Evolutionary conservation across 2,329 filamentous ascomycete genomes (phyloP), one percentile per base, ranked within the genome.

Genomic region (Diaporthe helianthi): DNA sequence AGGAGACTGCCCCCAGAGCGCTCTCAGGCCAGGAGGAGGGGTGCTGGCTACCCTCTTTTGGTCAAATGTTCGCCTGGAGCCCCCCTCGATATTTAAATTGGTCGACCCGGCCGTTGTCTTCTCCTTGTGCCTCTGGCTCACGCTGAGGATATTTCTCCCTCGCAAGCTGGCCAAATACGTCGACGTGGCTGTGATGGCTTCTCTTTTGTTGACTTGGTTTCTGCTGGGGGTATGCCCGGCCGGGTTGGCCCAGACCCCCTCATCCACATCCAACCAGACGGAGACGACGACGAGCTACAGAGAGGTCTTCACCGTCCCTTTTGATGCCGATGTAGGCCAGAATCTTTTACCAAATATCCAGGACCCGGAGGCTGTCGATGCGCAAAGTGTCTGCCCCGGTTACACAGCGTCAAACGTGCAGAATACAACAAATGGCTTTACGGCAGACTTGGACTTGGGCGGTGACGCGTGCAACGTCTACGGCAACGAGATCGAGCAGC

Each of bases 381-480:
- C 47, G 31, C 70, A 71, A 46, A 60, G 58, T 26, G 68, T 68
- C 4, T 93, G 91, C 75, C 89, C 89, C 0, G 91, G 91, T 10
- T 93, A 93, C 78, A 83, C 76, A 29, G 90, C 90, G 2, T 85
- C 83, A 29, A 89, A 92, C 75, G 82, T 93, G 15, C 77, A 82
- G 67, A 79, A 83, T 54, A 86, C 81, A 0, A 76, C 78, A 41
- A 83, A 82, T 49, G 87, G 87, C 4, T 79, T 95, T 68, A 91
- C 86, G 0, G 93, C 92, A 2, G 86, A 91, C 72, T 82, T 97
- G 47, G 84, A 79, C 1, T 83, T 96, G 22, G 90, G 90, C 5
- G 92, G 92, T 0, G 75, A 82, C 13, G 84, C 89, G 6, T 95
- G 93, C 81, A 91, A 94, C 78, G 85, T 87, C 22, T 95, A 94